These are phyloP conservation scores for Aspergillus fumigatus DNA, from an alignment of 2,329 filamentous ascomycete species.

Conservation along the genomic window DNA sequence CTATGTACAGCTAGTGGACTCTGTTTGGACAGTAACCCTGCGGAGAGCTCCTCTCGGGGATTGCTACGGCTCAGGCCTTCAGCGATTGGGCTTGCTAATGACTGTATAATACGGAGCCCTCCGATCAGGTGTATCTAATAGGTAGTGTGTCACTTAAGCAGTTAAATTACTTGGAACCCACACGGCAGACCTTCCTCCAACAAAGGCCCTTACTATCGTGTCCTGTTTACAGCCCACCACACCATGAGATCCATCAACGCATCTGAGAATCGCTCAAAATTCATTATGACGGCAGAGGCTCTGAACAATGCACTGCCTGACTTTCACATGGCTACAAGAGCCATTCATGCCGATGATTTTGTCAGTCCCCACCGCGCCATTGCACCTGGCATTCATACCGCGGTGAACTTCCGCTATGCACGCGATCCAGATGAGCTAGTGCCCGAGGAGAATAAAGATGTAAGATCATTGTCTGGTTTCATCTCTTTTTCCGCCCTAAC, in stretches of 20 bases:
- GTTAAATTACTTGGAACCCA: not conserved
- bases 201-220: not conserved
- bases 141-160: not conserved
- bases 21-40: not conserved
- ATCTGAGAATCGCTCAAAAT: not conserved
- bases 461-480: constrained; percentile 43
- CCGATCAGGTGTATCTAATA: not conserved
- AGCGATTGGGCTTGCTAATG: not conserved
- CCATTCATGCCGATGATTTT: constrained; percentile 75
- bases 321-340: constrained; percentile 48
- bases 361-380: constrained; percentile 72
- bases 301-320: not conserved
- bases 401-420: constrained; percentile 82
- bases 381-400: constrained; percentile 82
- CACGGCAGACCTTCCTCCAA: not conserved
- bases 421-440: constrained; percentile 63
- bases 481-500: not conserved
- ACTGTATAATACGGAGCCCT: not conserved
- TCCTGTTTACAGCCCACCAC: not conserved
- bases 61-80: not conserved
- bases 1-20: not conserved
- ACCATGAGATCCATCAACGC: not conserved
- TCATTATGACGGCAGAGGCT: not conserved
- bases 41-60: not conserved
- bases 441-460: constrained; percentile 24